phyloP scores from a whole-genome alignment of 2,329 filamentous ascomycete genomes.

The Penicillium occitanis region DNA sequence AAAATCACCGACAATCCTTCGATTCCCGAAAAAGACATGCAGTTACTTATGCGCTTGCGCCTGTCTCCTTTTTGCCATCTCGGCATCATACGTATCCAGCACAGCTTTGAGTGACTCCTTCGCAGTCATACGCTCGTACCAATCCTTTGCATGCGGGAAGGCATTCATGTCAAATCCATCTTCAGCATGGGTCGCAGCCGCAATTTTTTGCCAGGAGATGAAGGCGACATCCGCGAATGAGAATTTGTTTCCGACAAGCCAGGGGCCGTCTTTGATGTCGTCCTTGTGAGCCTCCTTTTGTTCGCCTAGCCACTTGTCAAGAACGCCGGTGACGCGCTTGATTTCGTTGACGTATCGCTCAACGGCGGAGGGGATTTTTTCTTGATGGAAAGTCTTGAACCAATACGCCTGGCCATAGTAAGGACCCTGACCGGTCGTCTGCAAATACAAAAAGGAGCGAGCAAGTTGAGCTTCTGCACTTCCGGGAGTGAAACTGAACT shows the following conservation, averaged over 20 bases:
- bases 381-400: slow-evolving; percentile 15
- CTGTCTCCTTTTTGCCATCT: background rate
- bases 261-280: slow-evolving; percentile 24
- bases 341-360: slow-evolving; percentile 18
- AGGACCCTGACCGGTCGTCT: slow-evolving; percentile 17
- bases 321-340: slow-evolving; percentile 17
- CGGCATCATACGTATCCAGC: background rate
- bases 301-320: slow-evolving; percentile 23
- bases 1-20: background rate
- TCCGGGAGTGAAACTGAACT: slow-evolving; percentile 9
- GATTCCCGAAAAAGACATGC: background rate
- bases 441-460: slow-evolving; percentile 15
- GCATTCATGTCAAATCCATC: background rate
- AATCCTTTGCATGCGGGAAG: slow-evolving; percentile 15
- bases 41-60: background rate
- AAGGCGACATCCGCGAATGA: slow-evolving; percentile 18
- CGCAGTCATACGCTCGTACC: slow-evolving; percentile 6
- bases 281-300: slow-evolving; percentile 22
- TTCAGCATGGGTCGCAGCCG: background rate
- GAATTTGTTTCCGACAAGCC: slow-evolving; percentile 28
- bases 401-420: slow-evolving; percentile 20
- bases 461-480: slow-evolving; percentile 20
- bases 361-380: slow-evolving; percentile 12
- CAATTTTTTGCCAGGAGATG: slow-evolving; percentile 17
- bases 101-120: slow-evolving; percentile 6